Base-by-base conservation (phyloP, 2,329 filamentous ascomycete genomes). In the Allantophomopsis lycopodina region DNA sequence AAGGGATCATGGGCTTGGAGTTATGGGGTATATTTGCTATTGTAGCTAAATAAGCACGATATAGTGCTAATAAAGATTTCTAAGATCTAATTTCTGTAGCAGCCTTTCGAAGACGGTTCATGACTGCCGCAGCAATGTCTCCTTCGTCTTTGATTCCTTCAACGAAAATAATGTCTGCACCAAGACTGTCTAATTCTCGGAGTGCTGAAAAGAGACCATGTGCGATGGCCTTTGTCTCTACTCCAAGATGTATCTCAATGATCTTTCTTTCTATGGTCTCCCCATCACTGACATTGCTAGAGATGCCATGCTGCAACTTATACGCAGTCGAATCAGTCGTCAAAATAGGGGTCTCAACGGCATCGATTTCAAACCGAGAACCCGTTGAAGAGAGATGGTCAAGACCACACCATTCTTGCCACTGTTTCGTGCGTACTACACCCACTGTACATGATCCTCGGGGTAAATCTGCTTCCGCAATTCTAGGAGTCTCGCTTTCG, bases 131-230 rank as follows among this genome's bases (percentile, higher is more conserved):
- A 15, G 87, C 86, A 49, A 91, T 79, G 55, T 91, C 83, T 23
- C 82, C 78, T 43, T 81, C 76, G 43, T 83, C 82, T 44, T 76
- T 68, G 42, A 95, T 83, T 2, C 89, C 89, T 57, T 98, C 91
- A 10, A 96, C 85, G 49, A 88, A 83, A 39, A 98, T 95, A 15
- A 82, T 68, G 54, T 91, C 79, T 4, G 86, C 86, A 21, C 77
- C 73, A 45, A 76, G 69, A 51, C 79, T 74, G 57, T 98, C 91
- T 46, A 98, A 70, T 49, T 88, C 83, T 39, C 91, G 71, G 40
- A 98, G 64, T 2, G 86, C 84, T 11, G 85, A 84, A 57, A 98
- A 98, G 12, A 98, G 65, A 0, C 84, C 83, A 50, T 88, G 76
- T 1, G 91, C 89, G 50, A 98, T 87, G 23, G 73, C 73, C 48